A percentile compares a stretch with the other conserved stretches of the same genome.
Conservation (phyloP, 2,329 filamentous ascomycete species). For the Helotiales sp. region DNA sequence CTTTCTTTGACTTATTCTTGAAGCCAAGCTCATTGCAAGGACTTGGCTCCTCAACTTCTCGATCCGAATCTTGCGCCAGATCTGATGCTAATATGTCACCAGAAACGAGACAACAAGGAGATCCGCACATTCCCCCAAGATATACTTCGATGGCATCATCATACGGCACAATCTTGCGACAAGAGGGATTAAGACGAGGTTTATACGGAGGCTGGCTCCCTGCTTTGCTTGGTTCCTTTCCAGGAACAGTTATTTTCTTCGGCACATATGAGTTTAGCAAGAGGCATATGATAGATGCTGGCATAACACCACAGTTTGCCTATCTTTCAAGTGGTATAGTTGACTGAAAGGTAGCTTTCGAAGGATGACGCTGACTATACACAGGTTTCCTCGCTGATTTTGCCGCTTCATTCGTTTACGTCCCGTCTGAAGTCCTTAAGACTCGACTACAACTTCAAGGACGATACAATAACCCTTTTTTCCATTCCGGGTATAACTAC, state of each 20-base stretch:
- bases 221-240: slow-evolving; percentile 88
- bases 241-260: slow-evolving; percentile 93
- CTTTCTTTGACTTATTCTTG: no score
- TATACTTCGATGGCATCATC: slow-evolving; percentile 89
- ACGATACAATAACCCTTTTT: slow-evolving; percentile 91
- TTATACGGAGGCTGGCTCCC: slow-evolving; percentile 93
- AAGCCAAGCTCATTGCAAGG: no score
- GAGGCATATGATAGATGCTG: slow-evolving; percentile 79
- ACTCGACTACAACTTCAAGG: slow-evolving; percentile 96
- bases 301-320: slow-evolving; percentile 77
- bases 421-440: slow-evolving; percentile 96
- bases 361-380: slow-evolving; percentile 8
- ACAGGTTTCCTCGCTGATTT: slow-evolving; percentile 89
- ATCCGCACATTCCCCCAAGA: slow-evolving; percentile 87
- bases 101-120: slow-evolving; percentile 96
- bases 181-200: slow-evolving; percentile 84
- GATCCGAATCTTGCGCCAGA: no score
- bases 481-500: slow-evolving; percentile 95
- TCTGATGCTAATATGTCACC: no score
- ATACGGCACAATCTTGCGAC: slow-evolving; percentile 88
- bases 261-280: slow-evolving; percentile 97
- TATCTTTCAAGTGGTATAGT: slow-evolving; percentile 79
- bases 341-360: not conserved
- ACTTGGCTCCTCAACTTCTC: no score
- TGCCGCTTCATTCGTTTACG: slow-evolving; percentile 89